phyloP scores from a whole-genome alignment of 2,329 filamentous ascomycete species.

The Colletotrichum sp. region DNA sequence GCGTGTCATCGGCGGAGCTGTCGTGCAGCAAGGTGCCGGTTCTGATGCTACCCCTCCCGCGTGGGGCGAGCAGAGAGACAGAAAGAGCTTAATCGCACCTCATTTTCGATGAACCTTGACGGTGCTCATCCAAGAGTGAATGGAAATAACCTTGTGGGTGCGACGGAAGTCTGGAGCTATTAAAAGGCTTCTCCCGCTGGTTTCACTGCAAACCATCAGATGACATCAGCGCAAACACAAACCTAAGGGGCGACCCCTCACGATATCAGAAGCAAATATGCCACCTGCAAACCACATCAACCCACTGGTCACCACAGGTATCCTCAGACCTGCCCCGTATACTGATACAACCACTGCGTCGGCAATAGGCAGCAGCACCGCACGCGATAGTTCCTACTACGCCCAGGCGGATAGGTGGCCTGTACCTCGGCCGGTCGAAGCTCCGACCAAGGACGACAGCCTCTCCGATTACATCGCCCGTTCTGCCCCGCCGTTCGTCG shows the following conservation, averaged over 20 bases:
- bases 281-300: not conserved
- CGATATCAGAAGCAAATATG: not conserved
- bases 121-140: not conserved
- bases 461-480: not conserved
- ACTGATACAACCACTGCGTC: accelerated
- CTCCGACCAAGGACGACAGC: accelerated
- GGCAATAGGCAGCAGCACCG: accelerated
- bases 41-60: not conserved
- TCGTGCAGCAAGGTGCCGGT: not conserved
- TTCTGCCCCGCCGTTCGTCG: not conserved
- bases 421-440: accelerated
- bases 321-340: accelerated
- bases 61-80: not conserved
- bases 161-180: not conserved
- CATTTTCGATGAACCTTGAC: not conserved
- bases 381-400: accelerated
- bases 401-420: not conserved
- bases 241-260: not conserved
- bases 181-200: not conserved
- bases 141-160: not conserved
- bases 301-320: too few species aligned
- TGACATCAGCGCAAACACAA: not conserved
- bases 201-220: not conserved
- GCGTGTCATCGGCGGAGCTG: not conserved
- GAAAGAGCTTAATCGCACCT: not conserved